Conservation (phyloP, 768 basidiomycete genomes). For the Terana coerulea region DNA sequence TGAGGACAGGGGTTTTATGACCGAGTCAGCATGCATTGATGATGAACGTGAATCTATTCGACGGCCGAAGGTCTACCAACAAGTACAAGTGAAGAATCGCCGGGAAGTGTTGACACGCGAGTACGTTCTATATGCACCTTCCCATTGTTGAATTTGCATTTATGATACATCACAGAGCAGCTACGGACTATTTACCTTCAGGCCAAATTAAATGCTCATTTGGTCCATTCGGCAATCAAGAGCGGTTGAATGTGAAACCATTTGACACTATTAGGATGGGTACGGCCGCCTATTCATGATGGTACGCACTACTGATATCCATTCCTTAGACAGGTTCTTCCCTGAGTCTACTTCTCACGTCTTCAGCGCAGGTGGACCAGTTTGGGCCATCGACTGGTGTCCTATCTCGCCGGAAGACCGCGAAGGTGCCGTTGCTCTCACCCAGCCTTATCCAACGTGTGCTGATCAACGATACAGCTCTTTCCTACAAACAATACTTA, state of each 20-base stretch:
- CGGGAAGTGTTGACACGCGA: conserved; percentile 5
- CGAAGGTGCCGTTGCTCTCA: conserved; percentile 33
- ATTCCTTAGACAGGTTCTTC: conserved; percentile 52
- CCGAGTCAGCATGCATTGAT: conserved; percentile 42
- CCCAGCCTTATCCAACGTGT: background rate
- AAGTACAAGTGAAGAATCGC: conserved; percentile 28
- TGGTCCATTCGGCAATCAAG: conserved; percentile 59
- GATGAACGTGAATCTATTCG: conserved; percentile 38
- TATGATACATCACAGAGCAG: conserved; percentile 44
- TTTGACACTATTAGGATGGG: conserved; percentile 58
- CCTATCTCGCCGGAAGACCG: conserved; percentile 65
- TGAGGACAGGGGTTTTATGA: conserved; percentile 78
- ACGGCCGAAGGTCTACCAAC: conserved; percentile 56
- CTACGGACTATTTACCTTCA: conserved; percentile 58
- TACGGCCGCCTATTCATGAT: conserved; percentile 23
- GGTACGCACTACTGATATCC: background rate
- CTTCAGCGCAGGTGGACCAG: conserved; percentile 84
- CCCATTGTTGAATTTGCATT: background rate
- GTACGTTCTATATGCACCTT: conserved; percentile 11
- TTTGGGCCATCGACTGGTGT: conserved; percentile 95
- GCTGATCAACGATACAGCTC: conserved; percentile 33
- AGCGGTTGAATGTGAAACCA: conserved; percentile 43
- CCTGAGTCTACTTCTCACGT: conserved; percentile 60
- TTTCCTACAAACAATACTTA: conserved; percentile 68
- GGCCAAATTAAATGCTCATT: conserved; percentile 50